Conservation (phyloP, 2,329 filamentous ascomycete genomes). For the Diplodia sapinea region DNA sequence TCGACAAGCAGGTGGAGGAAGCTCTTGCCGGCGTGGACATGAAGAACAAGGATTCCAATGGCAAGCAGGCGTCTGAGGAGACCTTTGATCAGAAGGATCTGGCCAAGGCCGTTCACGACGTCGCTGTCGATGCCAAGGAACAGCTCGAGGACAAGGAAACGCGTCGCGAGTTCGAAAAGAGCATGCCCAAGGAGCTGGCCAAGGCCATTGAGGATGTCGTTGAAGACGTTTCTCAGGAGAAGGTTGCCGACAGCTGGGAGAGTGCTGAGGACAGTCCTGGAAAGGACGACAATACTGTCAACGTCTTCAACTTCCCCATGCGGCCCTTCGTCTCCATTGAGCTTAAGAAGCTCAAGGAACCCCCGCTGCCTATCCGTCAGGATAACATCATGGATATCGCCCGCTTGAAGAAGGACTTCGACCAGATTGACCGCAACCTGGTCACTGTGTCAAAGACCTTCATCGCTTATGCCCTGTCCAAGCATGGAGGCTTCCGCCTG, state of each 20-base stretch:
- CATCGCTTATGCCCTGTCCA: constrained; percentile 93
- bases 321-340: constrained; percentile 92
- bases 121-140: constrained; percentile 39
- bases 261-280: constrained; percentile 72
- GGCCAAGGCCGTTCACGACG: constrained; percentile 47
- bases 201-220: constrained; percentile 64
- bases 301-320: constrained; percentile 95
- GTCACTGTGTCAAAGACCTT: constrained; percentile 88
- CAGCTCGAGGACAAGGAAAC: constrained; percentile 62
- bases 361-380: constrained; percentile 70
- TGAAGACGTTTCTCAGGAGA: constrained; percentile 60
- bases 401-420: constrained; percentile 94
- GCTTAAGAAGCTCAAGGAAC: constrained; percentile 64
- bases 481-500: constrained; percentile 88
- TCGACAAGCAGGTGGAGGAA: constrained; percentile 67
- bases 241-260: constrained; percentile 87
- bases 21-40: constrained; percentile 63
- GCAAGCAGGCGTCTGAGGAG: constrained; percentile 59
- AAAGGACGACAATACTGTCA: constrained; percentile 72
- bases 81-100: constrained; percentile 41
- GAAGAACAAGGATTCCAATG: constrained; percentile 40
- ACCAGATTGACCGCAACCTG: constrained; percentile 93
- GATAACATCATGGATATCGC: constrained; percentile 91
- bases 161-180: constrained; percentile 60
- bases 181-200: constrained; percentile 59